Evolutionary conservation across 257 asterid genomes (phyloP).

Genomic region (Solanum clarkiae): DNA sequence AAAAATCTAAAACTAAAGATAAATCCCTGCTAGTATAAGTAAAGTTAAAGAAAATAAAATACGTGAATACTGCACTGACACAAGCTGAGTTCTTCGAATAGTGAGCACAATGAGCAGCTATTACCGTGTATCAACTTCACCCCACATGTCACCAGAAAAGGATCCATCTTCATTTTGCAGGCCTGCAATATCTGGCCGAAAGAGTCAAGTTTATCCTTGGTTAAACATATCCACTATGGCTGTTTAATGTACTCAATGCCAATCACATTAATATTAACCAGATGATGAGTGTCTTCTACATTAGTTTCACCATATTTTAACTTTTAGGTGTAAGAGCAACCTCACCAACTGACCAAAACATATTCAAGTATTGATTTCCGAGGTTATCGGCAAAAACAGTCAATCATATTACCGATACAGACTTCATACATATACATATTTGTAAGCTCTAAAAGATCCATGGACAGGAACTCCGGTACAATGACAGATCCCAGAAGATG

Average conservation of each 20-base stretch:
- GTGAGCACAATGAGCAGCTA: neutral
- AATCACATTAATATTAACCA: neutral
- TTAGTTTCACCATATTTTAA: neutral
- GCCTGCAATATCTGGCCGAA: slow-evolving; percentile 55
- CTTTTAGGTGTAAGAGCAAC: neutral
- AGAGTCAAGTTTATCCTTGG: slow-evolving; percentile 30
- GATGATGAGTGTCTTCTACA: neutral
- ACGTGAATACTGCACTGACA: neutral
- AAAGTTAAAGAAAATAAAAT: neutral
- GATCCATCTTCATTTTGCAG: slow-evolving; percentile 89
- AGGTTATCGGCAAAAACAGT: neutral
- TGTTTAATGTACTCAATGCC: neutral
- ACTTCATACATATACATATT: neutral
- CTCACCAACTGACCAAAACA: neutral
- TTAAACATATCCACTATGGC: neutral
- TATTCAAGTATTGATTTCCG: neutral
- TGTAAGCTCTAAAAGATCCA: neutral
- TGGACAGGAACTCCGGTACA: neutral
- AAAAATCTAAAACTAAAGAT: neutral
- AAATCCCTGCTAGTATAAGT: neutral
- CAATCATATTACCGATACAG: neutral
- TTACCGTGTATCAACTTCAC: slow-evolving; percentile 86
- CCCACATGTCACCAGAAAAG: slow-evolving; percentile 91
- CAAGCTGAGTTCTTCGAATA: neutral
- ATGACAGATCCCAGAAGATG: neutral